Conservation (phyloP, 2,329 filamentous ascomycete genomes). For the Paracoccidioides lutzii region DNA sequence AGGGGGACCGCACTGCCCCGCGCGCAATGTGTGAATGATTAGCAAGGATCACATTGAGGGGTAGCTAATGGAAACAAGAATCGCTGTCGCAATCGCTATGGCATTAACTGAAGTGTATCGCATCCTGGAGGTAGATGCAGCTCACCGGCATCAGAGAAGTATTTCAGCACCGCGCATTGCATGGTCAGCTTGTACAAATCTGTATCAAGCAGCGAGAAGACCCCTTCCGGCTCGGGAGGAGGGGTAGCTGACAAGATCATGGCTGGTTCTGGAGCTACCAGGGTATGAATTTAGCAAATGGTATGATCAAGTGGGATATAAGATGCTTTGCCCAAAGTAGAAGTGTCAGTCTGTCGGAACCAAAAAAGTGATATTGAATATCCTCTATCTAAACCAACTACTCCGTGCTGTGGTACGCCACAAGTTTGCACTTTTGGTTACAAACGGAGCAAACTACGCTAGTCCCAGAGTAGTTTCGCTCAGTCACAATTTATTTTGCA, state of each 20-base stretch:
- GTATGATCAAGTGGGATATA: neutral
- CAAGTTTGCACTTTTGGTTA: too few relatives aligned
- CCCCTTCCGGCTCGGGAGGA: conserved; percentile 44
- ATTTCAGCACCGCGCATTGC: conserved; percentile 93
- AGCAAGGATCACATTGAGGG: neutral
- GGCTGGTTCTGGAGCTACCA: neutral
- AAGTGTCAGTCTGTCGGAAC: too few relatives aligned
- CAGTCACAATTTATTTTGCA: too few relatives aligned
- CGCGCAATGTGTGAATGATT: neutral
- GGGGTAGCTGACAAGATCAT: neutral
- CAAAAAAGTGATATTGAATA: too few relatives aligned
- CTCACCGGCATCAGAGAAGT: conserved; percentile 57
- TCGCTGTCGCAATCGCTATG: too few relatives aligned
- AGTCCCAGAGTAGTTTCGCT: too few relatives aligned
- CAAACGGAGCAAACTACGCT: too few relatives aligned
- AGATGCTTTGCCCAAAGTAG: too few relatives aligned
- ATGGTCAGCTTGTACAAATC: conserved; percentile 95
- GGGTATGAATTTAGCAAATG: neutral
- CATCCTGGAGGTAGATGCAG: conserved; percentile 1
- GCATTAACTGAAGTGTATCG: too few relatives aligned
- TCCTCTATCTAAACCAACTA: too few relatives aligned
- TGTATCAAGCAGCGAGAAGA: conserved; percentile 72
- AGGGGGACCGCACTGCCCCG: neutral
- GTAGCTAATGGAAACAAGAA: neutral
- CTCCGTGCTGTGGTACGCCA: too few relatives aligned